These are phyloP conservation scores for Phytomonas francai DNA, from an alignment of 208 protist genomes.

Conservation along the genomic window DNA sequence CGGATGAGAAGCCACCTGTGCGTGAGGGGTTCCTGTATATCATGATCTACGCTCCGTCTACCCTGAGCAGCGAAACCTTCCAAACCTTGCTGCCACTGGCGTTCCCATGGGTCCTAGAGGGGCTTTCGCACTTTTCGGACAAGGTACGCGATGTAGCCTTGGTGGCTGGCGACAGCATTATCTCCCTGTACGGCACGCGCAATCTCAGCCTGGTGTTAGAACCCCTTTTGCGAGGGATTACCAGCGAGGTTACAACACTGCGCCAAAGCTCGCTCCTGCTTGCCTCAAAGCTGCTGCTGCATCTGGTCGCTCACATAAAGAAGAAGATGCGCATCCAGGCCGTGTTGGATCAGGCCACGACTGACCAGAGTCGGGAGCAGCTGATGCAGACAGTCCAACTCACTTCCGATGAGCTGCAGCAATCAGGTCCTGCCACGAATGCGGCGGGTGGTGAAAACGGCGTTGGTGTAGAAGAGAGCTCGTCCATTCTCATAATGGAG, in stretches of 20 bases:
- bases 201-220: conserved; percentile 78
- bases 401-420: neutral
- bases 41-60: conserved; percentile 88
- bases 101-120: conserved; percentile 86
- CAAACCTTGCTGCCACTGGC: conserved; percentile 71
- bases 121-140: conserved; percentile 87
- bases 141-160: conserved; percentile 84
- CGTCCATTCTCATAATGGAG: conserved; percentile 59
- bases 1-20: conserved; percentile 73
- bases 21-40: conserved; percentile 90
- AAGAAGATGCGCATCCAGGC: conserved; percentile 83
- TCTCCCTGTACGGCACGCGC: conserved; percentile 81
- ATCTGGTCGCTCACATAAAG: conserved; percentile 78
- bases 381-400: conserved; percentile 13
- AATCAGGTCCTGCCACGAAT: neutral
- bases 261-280: conserved; percentile 88
- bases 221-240: conserved; percentile 70
- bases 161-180: conserved; percentile 82
- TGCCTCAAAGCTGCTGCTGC: conserved; percentile 81
- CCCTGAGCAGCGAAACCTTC: conserved; percentile 54
- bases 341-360: conserved; percentile 29
- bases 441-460: conserved; percentile 11
- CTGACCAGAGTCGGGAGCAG: conserved; percentile 19
- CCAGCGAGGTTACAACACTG: conserved; percentile 76
- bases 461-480: conserved; percentile 11